These are phyloP conservation scores for Dactylellina haptotyla DNA, from an alignment of 2,329 filamentous ascomycete genomes.

Conservation along the genomic window DNA sequence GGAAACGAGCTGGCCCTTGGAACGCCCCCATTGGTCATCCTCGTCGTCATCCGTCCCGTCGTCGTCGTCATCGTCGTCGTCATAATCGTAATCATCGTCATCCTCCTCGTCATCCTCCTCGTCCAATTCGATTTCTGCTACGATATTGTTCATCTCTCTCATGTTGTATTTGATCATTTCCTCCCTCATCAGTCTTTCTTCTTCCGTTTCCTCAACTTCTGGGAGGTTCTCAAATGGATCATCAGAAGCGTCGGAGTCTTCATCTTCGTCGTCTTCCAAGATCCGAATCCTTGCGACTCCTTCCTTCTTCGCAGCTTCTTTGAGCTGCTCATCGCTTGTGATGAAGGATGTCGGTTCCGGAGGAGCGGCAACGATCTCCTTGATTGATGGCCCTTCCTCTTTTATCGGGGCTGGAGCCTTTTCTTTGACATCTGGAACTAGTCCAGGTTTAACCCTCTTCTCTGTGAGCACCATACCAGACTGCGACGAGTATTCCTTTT, in stretches of 20 bases:
- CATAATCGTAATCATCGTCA: constrained; percentile 65
- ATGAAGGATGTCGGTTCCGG: constrained; percentile 5
- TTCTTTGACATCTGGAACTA: constrained; percentile 47
- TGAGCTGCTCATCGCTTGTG: constrained; percentile 12
- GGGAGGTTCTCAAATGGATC: constrained; percentile 60
- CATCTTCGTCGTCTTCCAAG: constrained; percentile 34
- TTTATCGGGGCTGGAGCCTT: constrained; percentile 16
- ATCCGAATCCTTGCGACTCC: constrained; percentile 40
- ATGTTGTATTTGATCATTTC: constrained; percentile 93
- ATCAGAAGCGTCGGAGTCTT: constrained; percentile 67
- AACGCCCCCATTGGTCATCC: constrained; percentile 80
- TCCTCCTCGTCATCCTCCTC: constrained; percentile 70
- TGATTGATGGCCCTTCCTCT: constrained; percentile 14
- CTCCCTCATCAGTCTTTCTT: constrained; percentile 80
- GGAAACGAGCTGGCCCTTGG: constrained; percentile 62
- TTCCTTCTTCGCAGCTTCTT: constrained; percentile 20
- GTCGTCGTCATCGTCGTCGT: constrained; percentile 66
- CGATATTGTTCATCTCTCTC: constrained; percentile 87
- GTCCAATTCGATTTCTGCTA: constrained; percentile 88
- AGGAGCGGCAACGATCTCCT: constrained; percentile 24
- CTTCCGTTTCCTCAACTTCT: constrained; percentile 74
- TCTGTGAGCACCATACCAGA: constrained; percentile 46
- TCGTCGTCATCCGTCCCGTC: constrained; percentile 68
- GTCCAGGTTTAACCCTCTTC: constrained; percentile 39
- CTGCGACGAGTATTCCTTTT: constrained; percentile 48